Percentiles rank a stretch among this genome's conserved stretches.
Evolutionary conservation across 805 yeast genomes (phyloP).

Genomic region (Candida jianshihensis): DNA sequence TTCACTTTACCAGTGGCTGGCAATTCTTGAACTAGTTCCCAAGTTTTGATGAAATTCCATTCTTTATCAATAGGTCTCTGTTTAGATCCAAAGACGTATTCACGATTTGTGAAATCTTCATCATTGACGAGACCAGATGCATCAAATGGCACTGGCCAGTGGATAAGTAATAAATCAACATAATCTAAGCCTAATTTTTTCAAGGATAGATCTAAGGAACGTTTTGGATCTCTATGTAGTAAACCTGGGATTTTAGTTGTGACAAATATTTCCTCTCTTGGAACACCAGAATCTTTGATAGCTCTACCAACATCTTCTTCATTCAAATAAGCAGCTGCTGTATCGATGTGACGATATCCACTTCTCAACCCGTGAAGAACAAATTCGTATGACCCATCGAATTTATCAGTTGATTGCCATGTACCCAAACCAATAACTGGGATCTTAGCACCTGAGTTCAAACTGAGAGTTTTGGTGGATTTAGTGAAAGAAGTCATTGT

Average conservation of each 20-base stretch:
- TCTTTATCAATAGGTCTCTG: conserved; percentile 30
- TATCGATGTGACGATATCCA: conserved; percentile 61
- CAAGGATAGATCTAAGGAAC: conserved; percentile 52
- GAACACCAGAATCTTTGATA: conserved; percentile 46
- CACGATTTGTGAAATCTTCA: conserved; percentile 22
- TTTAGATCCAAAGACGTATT: background rate
- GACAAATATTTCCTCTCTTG: conserved; percentile 57
- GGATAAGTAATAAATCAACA: conserved; percentile 72
- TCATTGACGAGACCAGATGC: conserved; percentile 45
- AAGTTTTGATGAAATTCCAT: conserved; percentile 33
- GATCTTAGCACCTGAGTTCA: conserved; percentile 44
- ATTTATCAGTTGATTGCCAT: conserved; percentile 30
- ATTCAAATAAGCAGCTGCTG: conserved; percentile 50
- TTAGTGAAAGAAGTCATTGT: conserved; percentile 7
- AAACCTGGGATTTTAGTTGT: conserved; percentile 67
- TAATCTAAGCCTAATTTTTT: conserved; percentile 62
- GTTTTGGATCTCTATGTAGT: conserved; percentile 34
- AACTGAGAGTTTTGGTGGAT: conserved; percentile 7
- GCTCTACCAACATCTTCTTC: conserved; percentile 55
- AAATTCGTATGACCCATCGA: conserved; percentile 17
- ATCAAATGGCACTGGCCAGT: conserved; percentile 68
- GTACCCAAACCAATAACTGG: conserved; percentile 50
- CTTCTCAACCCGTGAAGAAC: conserved; percentile 10
- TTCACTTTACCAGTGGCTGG: conserved; percentile 10
- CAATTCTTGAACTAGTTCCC: conserved; percentile 16